Evolutionary conservation across 306 rosid species (phyloP).

Genomic region (Pyrus communis): DNA sequence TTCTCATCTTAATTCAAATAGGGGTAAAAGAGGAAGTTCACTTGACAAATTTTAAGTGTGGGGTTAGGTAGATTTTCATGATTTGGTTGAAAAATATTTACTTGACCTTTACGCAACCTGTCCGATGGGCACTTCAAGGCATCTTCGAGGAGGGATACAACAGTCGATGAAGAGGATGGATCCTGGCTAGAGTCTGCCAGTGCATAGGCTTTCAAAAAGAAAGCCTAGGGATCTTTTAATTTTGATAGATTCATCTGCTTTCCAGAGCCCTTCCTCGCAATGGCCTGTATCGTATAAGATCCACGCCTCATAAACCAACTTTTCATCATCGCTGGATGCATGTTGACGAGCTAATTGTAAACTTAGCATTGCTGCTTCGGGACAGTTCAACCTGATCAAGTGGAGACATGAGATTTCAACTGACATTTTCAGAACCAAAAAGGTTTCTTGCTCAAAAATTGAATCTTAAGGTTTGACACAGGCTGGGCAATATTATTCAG

Average conservation of each 20-base stretch:
- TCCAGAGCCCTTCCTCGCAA: slow-evolving; percentile 82
- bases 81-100: slow-evolving; percentile 24
- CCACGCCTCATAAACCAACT: slow-evolving; percentile 88
- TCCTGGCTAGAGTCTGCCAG: slow-evolving; percentile 79
- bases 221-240: slow-evolving; percentile 84
- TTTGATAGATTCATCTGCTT: slow-evolving; percentile 81
- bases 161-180: slow-evolving; percentile 66
- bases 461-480: neutral
- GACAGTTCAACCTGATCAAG: slow-evolving; percentile 73
- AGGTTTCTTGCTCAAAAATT: neutral
- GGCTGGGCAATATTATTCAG: neutral
- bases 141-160: slow-evolving; percentile 76
- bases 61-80: neutral
- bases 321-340: slow-evolving; percentile 75
- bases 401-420: slow-evolving; percentile 13
- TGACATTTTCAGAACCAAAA: neutral
- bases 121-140: slow-evolving; percentile 92
- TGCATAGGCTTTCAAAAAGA: slow-evolving; percentile 86
- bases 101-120: slow-evolving; percentile 95
- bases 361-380: slow-evolving; percentile 86
- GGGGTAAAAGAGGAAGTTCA: too few relatives aligned
- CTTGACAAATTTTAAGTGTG: too few relatives aligned
- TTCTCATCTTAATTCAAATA: too few relatives aligned
- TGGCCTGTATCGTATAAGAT: slow-evolving; percentile 88
- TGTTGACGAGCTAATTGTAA: slow-evolving; percentile 83